A percentile compares a stretch with the other conserved stretches of the same genome.
These are phyloP conservation scores for Phytopythium helicoides DNA, from an alignment of 352 stramenopile genomes.

Conservation along the genomic window DNA sequence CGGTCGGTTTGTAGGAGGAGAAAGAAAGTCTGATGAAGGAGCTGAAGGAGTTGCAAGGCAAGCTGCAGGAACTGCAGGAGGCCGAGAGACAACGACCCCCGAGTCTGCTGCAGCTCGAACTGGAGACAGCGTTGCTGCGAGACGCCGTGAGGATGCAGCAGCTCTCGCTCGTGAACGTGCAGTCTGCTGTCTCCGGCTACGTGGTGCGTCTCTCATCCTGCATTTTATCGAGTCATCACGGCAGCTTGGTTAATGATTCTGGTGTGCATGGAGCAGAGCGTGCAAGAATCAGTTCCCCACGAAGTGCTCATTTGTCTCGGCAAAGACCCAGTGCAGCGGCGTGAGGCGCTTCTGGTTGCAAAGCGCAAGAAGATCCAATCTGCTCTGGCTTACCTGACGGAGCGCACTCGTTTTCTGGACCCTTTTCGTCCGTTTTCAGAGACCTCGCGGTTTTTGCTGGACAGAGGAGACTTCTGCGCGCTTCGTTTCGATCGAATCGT, in stretches of 20 bases:
- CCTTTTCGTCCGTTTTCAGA: constrained; percentile 30
- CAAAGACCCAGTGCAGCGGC: constrained; percentile 23
- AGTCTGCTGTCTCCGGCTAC: constrained; percentile 17
- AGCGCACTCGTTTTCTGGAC: constrained; percentile 40
- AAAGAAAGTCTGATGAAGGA: too few relatives aligned
- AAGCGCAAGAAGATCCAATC: constrained; percentile 8
- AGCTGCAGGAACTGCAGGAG: constrained; percentile 19
- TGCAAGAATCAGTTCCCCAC: constrained; percentile 13
- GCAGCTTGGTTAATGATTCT: too few relatives aligned
- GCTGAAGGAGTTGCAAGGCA: constrained; percentile 19
- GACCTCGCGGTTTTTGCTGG: constrained; percentile 38
- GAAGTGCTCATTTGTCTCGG: constrained; percentile 42
- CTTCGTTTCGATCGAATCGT: constrained; percentile 44
- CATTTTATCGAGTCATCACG: too few relatives aligned
- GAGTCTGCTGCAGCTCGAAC: background rate
- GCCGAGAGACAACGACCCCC: too few relatives aligned
- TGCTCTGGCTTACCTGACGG: constrained; percentile 29
- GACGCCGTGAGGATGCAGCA: constrained; percentile 21
- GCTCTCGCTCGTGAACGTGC: constrained; percentile 15
- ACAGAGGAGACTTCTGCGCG: constrained; percentile 36
- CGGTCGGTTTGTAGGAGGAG: too few relatives aligned
- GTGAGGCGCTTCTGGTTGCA: constrained; percentile 19
- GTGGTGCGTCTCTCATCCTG: constrained; percentile 9
- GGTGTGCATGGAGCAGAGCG: constrained; percentile 1
- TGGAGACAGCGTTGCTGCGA: constrained; percentile 8